Evolutionary conservation across 208 protist species (phyloP).

Genomic region (Trypanosoma melophagium): DNA sequence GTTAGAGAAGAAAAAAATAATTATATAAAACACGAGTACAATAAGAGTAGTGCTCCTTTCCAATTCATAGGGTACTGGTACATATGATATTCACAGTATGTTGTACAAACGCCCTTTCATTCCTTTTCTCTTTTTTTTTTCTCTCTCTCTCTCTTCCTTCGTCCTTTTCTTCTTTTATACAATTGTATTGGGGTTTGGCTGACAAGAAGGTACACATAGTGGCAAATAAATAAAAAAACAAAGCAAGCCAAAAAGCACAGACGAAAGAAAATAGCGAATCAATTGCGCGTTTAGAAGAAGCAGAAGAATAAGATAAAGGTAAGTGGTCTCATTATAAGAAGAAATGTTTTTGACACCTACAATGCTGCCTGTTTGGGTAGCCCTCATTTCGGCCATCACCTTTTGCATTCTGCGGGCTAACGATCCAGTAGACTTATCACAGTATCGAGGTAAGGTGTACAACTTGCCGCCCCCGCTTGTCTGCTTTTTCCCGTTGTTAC

Average conservation of each 20-base stretch:
- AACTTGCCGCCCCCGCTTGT: conserved; percentile 51
- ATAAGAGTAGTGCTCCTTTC: no score
- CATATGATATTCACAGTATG: no score
- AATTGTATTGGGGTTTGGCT: no score
- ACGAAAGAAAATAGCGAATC: conserved; percentile 1
- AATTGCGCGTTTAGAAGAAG: not conserved
- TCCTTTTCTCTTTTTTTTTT: no score
- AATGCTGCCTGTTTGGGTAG: conserved; percentile 52
- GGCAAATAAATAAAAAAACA: no score
- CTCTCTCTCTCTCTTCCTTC: no score
- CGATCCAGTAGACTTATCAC: conserved; percentile 57
- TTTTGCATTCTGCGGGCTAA: conserved; percentile 54
- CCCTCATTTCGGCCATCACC: conserved; percentile 54
- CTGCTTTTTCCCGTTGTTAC: conserved; percentile 47
- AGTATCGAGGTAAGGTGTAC: conserved; percentile 60
- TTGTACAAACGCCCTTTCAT: no score
- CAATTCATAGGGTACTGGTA: no score
- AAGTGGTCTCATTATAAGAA: no score
- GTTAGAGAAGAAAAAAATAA: not conserved
- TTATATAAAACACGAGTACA: no score
- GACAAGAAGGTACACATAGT: no score
- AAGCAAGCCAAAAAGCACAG: not conserved
- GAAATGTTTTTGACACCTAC: conserved; percentile 75
- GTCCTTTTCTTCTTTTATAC: no score
- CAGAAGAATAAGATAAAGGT: not conserved